phyloP scores from a whole-genome alignment of 139 green algal genomes.

The Coelastrella sp. region DNA sequence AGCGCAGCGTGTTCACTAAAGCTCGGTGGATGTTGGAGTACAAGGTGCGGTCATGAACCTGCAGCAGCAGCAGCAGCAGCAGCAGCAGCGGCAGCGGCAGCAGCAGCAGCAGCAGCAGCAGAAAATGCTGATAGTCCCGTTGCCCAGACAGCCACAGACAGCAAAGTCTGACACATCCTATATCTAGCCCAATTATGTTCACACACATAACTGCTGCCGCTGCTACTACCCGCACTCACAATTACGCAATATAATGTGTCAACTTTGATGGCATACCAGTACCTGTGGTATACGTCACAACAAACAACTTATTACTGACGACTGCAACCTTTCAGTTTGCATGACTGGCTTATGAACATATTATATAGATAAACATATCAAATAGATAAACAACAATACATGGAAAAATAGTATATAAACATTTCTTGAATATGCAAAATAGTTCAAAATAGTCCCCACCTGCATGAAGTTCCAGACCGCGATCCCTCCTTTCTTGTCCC shows the following conservation, averaged over 20 bases:
- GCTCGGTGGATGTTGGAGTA: slow-evolving; percentile 73
- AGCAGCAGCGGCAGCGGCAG: background rate
- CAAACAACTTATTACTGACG: too few species aligned
- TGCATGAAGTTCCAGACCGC: slow-evolving; percentile 88
- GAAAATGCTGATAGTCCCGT: background rate
- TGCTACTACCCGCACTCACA: too few species aligned
- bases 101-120: background rate
- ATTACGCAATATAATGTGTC: too few species aligned
- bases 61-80: background rate
- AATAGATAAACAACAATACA: too few species aligned
- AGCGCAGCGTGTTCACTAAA: slow-evolving; percentile 76
- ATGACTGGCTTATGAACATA: too few species aligned
- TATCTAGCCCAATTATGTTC: too few species aligned
- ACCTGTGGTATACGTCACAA: too few species aligned
- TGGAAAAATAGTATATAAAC: too few species aligned
- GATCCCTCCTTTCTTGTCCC: slow-evolving; percentile 85
- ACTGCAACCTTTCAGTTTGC: too few species aligned
- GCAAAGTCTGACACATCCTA: background rate
- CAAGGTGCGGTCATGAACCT: slow-evolving; percentile 83
- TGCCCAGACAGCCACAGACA: background rate
- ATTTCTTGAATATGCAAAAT: background rate
- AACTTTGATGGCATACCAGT: too few species aligned
- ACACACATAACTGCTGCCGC: background rate
- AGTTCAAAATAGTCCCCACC: slow-evolving; percentile 45
- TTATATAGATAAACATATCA: too few species aligned